phyloP scores from a whole-genome alignment of 2,329 filamentous ascomycete genomes.

The Trichoderma arundinaceum region DNA sequence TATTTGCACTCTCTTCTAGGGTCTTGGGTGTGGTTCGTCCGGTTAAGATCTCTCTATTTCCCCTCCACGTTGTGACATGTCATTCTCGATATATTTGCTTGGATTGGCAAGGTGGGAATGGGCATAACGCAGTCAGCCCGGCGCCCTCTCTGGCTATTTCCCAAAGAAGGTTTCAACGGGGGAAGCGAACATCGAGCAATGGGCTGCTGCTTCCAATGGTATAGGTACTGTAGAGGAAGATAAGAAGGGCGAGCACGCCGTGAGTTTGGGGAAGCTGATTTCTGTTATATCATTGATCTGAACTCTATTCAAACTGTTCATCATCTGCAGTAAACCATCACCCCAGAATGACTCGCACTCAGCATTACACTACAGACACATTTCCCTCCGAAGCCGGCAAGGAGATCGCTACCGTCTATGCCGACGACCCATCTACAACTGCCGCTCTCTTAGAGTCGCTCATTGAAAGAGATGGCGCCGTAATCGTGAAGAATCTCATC shows the following conservation, averaged over 20 bases:
- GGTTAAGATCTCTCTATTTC: background rate
- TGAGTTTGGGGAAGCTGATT: background rate
- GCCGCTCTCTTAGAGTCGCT: constrained; percentile 35
- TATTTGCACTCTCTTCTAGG: background rate
- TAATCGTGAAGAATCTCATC: constrained; percentile 47
- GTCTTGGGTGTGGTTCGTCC: background rate
- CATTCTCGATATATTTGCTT: constrained; percentile 27
- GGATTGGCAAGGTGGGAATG: constrained; percentile 7
- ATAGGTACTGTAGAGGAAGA: background rate
- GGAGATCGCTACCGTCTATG: constrained; percentile 34
- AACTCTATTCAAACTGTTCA: background rate
- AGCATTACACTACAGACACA: constrained; percentile 22
- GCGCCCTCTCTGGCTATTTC: constrained; percentile 5
- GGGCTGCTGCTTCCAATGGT: background rate
- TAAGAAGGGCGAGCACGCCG: background rate
- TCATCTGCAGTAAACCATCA: too few species aligned
- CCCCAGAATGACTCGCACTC: constrained; percentile 26
- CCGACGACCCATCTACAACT: constrained; percentile 35
- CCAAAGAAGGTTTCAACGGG: background rate
- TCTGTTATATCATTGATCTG: background rate
- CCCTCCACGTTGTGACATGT: background rate
- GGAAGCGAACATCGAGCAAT: background rate
- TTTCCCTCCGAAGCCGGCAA: constrained; percentile 38
- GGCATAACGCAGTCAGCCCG: background rate
- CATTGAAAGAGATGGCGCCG: constrained; percentile 44